Base-by-base conservation (phyloP, 2,329 filamentous ascomycete genomes). In the Exophiala xenobiotica region DNA sequence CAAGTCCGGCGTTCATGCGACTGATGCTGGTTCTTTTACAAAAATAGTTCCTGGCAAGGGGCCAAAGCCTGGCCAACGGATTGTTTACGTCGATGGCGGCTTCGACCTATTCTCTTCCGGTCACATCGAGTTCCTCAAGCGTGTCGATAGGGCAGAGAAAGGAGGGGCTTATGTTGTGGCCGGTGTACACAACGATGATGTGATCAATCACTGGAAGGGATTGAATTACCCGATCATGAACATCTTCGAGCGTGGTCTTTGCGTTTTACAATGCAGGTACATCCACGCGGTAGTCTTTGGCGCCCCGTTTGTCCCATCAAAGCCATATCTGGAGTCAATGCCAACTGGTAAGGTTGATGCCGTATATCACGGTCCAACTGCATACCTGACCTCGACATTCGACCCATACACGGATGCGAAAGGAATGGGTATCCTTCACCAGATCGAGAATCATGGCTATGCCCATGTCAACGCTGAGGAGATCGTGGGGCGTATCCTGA, bases 201-300 rank as follows among this genome's bases (percentile, higher is more conserved):
- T 95, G 54, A 95, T 99, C 70, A 99, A 99, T 71, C 78, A 86
- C 64, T 95, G 90, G 87, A 97, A 97, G 73, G 92, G 93, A 27
- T 80, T 96, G 63, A 99, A 99, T 74, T 99, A 96, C 67, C 93
- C 93, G 20, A 97, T 99, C 73, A 99, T 99, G 93, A 99, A 97
- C 75, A 91, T 96, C 51, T 96, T 92, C 64, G 93, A 99, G 76
- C 86, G 93, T 35, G 91, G 91, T 1, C 82, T 99, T 18, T 99
- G 93, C 68, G 92, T 97, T 23, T 75, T 97, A 57, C 93, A 99
- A 67, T 99, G 93, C 77, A 87, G 95, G 85, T 95, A 95, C 72
- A 80, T 97, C 64, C 81, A 95, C 68, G 85, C 88, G 31, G 85
- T 95, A 49, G 76, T 97, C 56, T 95, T 99, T 65, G 89, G 88